Evolutionary conservation across 768 basidiomycete genomes (phyloP).

Genomic region (Naematelia aurantialba): DNA sequence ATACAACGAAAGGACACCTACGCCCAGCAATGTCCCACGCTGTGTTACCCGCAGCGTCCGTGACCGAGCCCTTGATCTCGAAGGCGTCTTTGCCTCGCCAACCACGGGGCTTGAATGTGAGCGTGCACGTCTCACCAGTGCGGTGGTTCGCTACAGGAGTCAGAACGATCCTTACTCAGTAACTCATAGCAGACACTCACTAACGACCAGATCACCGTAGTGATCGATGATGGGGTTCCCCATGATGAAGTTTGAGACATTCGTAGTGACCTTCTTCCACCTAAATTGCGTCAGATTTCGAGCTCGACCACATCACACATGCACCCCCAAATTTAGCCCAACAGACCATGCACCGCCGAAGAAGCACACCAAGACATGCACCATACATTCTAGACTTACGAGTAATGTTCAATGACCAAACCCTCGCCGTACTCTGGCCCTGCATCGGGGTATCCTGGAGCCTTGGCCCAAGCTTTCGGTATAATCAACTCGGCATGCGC

Average conservation of each 20-base stretch:
- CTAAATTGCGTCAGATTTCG: no score
- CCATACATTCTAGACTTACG: slow-evolving; percentile 20
- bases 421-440: slow-evolving; percentile 38
- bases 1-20: slow-evolving; percentile 20
- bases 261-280: slow-evolving; percentile 48
- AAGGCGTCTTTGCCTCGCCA: slow-evolving; percentile 89
- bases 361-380: no score
- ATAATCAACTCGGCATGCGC: slow-evolving; percentile 81
- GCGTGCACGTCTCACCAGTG: slow-evolving; percentile 76
- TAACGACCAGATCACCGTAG: slow-evolving; percentile 88
- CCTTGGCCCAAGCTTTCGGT: slow-evolving; percentile 62
- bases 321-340: no score
- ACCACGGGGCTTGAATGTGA: slow-evolving; percentile 93
- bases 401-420: slow-evolving; percentile 78
- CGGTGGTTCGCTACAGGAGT: slow-evolving; percentile 72
- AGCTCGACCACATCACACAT: slow-evolving; percentile 7
- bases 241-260: slow-evolving; percentile 82
- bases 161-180: slow-evolving; percentile 5
- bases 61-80: slow-evolving; percentile 84
- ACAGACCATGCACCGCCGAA: no score
- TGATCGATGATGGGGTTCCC: slow-evolving; percentile 85
- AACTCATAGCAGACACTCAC: slow-evolving; percentile 49
- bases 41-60: slow-evolving; percentile 61
- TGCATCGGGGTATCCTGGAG: slow-evolving; percentile 30
- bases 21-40: slow-evolving; percentile 88